Evolutionary conservation across 2,329 filamentous ascomycete genomes (phyloP).

Genomic region (Ophiostoma sp.): DNA sequence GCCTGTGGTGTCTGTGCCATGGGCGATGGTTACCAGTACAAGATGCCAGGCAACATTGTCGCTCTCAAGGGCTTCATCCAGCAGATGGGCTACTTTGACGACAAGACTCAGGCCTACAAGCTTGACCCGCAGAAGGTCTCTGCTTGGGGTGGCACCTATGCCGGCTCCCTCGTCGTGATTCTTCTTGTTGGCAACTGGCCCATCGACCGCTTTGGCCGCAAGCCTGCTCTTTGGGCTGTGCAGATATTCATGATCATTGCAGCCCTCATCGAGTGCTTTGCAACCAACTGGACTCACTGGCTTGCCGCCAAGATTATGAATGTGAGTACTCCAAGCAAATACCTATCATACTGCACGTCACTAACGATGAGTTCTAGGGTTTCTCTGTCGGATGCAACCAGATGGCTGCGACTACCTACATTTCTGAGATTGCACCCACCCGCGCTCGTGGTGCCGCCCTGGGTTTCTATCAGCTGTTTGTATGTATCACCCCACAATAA

Average conservation of each 20-base stretch:
- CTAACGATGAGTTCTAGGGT: too few species aligned
- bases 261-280: conserved; percentile 15
- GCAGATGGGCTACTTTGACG: conserved; percentile 22
- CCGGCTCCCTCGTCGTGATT: conserved; percentile 17
- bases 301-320: conserved; percentile 25
- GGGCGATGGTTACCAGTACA: conserved; percentile 26
- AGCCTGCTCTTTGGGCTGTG: conserved; percentile 24
- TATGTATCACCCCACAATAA: neutral
- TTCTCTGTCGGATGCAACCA: conserved; percentile 24
- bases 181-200: conserved; percentile 24
- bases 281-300: conserved; percentile 24
- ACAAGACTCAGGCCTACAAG: conserved; percentile 13
- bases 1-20: conserved; percentile 25
- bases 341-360: too few species aligned
- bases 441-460: conserved; percentile 22
- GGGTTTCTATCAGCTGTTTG: conserved; percentile 25
- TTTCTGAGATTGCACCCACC: conserved; percentile 23
- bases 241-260: conserved; percentile 26
- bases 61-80: conserved; percentile 24
- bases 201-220: conserved; percentile 23
- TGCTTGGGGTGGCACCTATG: conserved; percentile 21
- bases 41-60: conserved; percentile 25
- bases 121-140: conserved; percentile 21
- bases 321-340: neutral
- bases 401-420: conserved; percentile 23